Percentiles rank a stretch among this genome's conserved stretches.
phyloP scores from a whole-genome alignment of 179 eudicot genomes.

The Nepenthes alata region DNA sequence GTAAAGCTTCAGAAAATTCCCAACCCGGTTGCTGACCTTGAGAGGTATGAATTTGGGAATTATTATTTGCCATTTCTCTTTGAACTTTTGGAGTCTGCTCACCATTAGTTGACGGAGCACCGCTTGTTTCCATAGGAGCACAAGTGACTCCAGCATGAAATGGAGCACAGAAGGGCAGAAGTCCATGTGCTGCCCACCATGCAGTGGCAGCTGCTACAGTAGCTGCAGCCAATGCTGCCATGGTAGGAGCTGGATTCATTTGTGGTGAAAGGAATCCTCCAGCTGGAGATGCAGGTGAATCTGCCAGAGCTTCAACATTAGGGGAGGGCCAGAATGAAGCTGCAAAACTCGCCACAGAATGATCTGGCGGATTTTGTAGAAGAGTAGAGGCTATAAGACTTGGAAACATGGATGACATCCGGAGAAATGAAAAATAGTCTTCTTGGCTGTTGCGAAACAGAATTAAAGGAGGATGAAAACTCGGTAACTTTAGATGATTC shows the following conservation, averaged over 20 bases:
- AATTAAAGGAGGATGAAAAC: constrained; percentile 44
- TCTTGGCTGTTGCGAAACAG: constrained; percentile 41
- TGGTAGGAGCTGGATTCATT: constrained; percentile 46
- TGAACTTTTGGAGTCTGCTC: constrained; percentile 22
- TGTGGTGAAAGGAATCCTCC: constrained; percentile 35
- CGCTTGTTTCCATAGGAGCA: constrained; percentile 26
- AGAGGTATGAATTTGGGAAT: constrained; percentile 21
- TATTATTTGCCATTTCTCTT: constrained; percentile 26
- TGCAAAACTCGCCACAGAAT: constrained; percentile 87
- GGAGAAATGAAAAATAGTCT: constrained; percentile 42
- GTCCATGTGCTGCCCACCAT: constrained; percentile 96
- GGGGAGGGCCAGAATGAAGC: constrained; percentile 68
- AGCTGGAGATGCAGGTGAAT: constrained; percentile 17
- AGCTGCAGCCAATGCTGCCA: constrained; percentile 79
- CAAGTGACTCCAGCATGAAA: constrained; percentile 38
- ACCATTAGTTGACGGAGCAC: constrained; percentile 16
- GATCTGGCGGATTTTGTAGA: constrained; percentile 84
- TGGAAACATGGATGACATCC: constrained; percentile 58
- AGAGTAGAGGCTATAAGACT: constrained; percentile 66
- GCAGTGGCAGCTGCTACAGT: constrained; percentile 97
- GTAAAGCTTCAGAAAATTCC: constrained; percentile 31
- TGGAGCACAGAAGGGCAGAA: constrained; percentile 57
- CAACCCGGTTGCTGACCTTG: constrained; percentile 27
- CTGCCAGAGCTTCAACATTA: constrained; percentile 33
- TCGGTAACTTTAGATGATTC: constrained; percentile 29